Evolutionary conservation across 305 asterid genomes (phyloP).

Genomic region (Fraxinus latifolia): DNA sequence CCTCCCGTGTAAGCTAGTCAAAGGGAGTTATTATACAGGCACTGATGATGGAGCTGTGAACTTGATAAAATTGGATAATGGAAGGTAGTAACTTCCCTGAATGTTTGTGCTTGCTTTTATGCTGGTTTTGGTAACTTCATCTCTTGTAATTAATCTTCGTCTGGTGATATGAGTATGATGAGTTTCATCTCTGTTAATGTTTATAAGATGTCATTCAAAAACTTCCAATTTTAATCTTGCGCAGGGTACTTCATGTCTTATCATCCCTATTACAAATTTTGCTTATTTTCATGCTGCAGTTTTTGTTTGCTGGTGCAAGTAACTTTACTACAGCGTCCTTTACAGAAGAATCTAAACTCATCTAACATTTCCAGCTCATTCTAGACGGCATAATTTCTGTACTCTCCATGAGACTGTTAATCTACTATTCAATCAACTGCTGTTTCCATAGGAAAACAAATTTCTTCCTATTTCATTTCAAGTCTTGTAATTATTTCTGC

Average conservation of each 20-base stretch:
- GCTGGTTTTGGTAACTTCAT: not conserved
- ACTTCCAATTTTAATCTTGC: not conserved
- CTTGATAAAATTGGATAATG: slow-evolving; percentile 82
- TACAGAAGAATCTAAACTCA: not conserved
- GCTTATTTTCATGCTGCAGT: not conserved
- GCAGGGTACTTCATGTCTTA: not conserved
- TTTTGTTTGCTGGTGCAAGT: not conserved
- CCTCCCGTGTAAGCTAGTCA: slow-evolving; percentile 92
- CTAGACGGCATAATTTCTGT: not conserved
- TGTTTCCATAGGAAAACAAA: not conserved
- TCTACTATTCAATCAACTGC: not conserved
- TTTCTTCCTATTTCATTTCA: not conserved
- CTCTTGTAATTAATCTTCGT: slow-evolving; percentile 2
- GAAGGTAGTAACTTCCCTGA: slow-evolving; percentile 50
- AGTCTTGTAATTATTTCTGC: not conserved
- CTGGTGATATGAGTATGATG: not conserved
- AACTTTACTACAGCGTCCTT: not conserved
- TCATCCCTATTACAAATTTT: not conserved
- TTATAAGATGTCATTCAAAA: not conserved
- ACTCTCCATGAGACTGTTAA: not conserved
- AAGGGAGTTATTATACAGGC: slow-evolving; percentile 95
- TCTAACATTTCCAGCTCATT: not conserved
- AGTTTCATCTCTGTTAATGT: not conserved
- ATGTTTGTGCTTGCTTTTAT: slow-evolving; percentile 14
- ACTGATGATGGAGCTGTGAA: slow-evolving; percentile 97